Evolutionary conservation across 345 rosid genomes (phyloP).

Genomic region (Moringa oleifera): DNA sequence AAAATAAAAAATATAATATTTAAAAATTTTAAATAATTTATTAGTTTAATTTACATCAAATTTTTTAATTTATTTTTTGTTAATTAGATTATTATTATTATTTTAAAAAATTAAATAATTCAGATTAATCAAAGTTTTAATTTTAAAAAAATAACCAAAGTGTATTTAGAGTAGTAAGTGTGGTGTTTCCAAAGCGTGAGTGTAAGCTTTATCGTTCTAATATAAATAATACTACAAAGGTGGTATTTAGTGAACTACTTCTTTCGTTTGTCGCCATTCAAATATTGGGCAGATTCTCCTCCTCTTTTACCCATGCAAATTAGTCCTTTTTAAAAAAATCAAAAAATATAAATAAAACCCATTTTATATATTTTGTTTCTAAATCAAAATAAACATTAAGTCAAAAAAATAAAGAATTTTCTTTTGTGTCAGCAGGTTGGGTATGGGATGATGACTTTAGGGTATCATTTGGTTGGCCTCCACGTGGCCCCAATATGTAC

Average conservation of each 20-base stretch:
- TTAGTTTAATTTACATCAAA: no score
- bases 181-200: constrained; percentile 26
- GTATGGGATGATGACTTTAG: constrained; percentile 16
- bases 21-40: not conserved
- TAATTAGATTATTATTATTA: no score
- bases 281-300: constrained; percentile 31
- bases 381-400: no score
- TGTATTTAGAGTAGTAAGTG: constrained; percentile 18
- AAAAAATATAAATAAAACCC: no score
- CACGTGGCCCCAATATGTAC: constrained; percentile 20
- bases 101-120: not conserved
- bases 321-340: no score
- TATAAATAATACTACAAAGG: constrained; percentile 13
- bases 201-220: constrained; percentile 27
- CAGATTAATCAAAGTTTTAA: not conserved
- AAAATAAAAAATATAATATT: no score
- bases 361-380: no score
- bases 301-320: no score
- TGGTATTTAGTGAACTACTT: constrained; percentile 25
- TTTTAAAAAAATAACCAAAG: constrained; percentile 9
- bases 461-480: constrained; percentile 14
- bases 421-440: no score
- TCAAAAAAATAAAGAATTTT: no score
- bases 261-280: constrained; percentile 36
- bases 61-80: no score